A percentile compares a stretch with the other conserved stretches of the same genome.
Conservation (phyloP, 768 basidiomycete species). For the Mrakia frigida region DNA sequence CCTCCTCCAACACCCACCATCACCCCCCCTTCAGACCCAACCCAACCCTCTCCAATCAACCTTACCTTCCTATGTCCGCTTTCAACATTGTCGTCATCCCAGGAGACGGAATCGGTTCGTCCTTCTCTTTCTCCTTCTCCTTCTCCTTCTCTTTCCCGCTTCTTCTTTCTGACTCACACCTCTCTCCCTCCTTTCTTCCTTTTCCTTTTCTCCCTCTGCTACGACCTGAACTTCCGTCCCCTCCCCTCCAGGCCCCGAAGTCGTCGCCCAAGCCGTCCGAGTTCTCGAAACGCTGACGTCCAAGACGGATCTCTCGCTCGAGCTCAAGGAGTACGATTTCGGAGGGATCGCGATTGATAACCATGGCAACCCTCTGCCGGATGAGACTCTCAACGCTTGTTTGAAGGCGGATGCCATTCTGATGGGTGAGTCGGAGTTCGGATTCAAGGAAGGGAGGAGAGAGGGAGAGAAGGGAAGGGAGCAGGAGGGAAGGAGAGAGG, state of each 20-base stretch:
- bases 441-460: background rate
- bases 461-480: background rate
- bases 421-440: constrained; percentile 62
- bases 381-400: constrained; percentile 79
- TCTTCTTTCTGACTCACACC: background rate
- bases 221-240: too few relatives aligned
- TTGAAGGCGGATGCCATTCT: constrained; percentile 90
- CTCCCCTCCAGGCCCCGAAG: constrained; percentile 68
- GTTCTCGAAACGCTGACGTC: constrained; percentile 70
- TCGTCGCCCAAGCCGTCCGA: constrained; percentile 74
- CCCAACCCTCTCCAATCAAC: background rate
- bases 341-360: constrained; percentile 92
- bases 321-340: constrained; percentile 70
- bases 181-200: constrained; percentile 1
- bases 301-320: constrained; percentile 62
- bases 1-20: background rate
- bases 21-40: background rate
- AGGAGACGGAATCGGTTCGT: constrained; percentile 93
- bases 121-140: background rate
- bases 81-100: constrained; percentile 83
- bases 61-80: constrained; percentile 10
- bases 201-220: background rate
- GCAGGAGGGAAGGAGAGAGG: background rate
- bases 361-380: constrained; percentile 75
- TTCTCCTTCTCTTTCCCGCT: constrained; percentile 2